These are phyloP conservation scores for Oryza longistaminata DNA, from an alignment of 176 grass and related monocot genomes.

Conservation along the genomic window DNA sequence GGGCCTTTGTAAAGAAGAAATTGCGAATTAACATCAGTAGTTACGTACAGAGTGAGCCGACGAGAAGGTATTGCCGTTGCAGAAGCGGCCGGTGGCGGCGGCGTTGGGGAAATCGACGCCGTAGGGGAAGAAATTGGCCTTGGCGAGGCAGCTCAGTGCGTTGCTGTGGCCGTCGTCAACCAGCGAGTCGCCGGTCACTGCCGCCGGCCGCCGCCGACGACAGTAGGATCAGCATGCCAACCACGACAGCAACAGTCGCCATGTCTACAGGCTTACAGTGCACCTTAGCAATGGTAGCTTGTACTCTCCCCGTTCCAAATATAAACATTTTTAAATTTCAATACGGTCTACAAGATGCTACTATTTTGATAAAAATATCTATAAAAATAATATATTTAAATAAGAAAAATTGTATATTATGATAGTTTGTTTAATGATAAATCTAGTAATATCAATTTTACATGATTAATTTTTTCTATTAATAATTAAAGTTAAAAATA, in stretches of 20 bases:
- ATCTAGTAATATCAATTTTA: too few relatives aligned
- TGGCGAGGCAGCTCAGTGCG: constrained; percentile 25
- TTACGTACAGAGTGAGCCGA: not conserved
- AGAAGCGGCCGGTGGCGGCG: constrained; percentile 16
- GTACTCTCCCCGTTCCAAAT: too few relatives aligned
- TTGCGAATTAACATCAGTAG: not conserved
- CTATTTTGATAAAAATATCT: too few relatives aligned
- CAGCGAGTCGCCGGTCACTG: constrained; percentile 80
- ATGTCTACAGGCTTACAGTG: not conserved
- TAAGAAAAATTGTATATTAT: too few relatives aligned
- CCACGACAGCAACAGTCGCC: not conserved
- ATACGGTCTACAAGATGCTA: too few relatives aligned
- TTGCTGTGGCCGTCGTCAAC: constrained; percentile 63
- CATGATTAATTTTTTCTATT: too few relatives aligned
- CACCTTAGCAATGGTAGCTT: not conserved
- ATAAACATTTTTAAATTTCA: too few relatives aligned
- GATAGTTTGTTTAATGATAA: too few relatives aligned
- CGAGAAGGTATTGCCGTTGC: constrained; percentile 6
- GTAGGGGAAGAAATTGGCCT: constrained; percentile 63
- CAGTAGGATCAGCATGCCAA: not conserved
- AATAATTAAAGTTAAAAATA: too few relatives aligned
- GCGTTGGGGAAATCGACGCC: constrained; percentile 49
- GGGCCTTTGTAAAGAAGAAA: too few relatives aligned
- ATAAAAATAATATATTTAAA: too few relatives aligned
- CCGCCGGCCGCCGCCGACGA: too few relatives aligned